Evolutionary conservation across 371 early-diverging fungal species (phyloP).

Genomic region (Rhizopus stolonifer): DNA sequence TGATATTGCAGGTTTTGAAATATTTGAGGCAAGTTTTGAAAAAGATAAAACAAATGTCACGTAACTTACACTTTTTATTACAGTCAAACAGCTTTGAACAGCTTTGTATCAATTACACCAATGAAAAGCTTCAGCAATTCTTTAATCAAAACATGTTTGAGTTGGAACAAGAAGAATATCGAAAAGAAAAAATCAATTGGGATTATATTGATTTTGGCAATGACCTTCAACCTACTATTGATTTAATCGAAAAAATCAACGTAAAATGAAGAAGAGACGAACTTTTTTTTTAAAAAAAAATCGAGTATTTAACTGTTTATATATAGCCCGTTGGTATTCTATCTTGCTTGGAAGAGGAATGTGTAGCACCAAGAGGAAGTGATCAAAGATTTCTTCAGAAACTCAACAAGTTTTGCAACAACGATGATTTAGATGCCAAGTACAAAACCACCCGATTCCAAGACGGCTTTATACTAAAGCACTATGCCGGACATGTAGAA

Average conservation of each 20-base stretch:
- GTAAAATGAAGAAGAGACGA: conserved; percentile 45
- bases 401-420: conserved; percentile 86
- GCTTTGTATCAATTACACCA: conserved; percentile 99
- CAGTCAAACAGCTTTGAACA: conserved; percentile 98
- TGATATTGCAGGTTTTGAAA: conserved; percentile 99
- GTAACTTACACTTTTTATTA: background rate
- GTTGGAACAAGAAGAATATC: conserved; percentile 99
- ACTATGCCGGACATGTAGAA: conserved; percentile 99
- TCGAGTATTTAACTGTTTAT: background rate
- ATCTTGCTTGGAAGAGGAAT: conserved; percentile 99
- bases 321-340: conserved; percentile 95
- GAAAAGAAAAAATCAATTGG: conserved; percentile 98
- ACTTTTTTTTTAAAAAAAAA: too few relatives aligned
- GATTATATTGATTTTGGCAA: conserved; percentile 99
- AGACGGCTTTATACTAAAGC: conserved; percentile 92
- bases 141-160: conserved; percentile 99
- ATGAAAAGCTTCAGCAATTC: conserved; percentile 99
- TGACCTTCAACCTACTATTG: conserved; percentile 99
- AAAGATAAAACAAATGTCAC: background rate
- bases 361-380: conserved; percentile 97
- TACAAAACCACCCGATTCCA: conserved; percentile 89
- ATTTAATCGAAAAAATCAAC: conserved; percentile 95
- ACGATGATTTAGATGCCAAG: conserved; percentile 59
- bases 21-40: conserved; percentile 76
- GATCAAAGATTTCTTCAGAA: conserved; percentile 97